Percentiles rank a stretch among this genome's conserved stretches.
These are phyloP conservation scores for Phellopilus nigrolimitatus DNA, from an alignment of 1,284 basidiomycete genomes.

Conservation along the genomic window DNA sequence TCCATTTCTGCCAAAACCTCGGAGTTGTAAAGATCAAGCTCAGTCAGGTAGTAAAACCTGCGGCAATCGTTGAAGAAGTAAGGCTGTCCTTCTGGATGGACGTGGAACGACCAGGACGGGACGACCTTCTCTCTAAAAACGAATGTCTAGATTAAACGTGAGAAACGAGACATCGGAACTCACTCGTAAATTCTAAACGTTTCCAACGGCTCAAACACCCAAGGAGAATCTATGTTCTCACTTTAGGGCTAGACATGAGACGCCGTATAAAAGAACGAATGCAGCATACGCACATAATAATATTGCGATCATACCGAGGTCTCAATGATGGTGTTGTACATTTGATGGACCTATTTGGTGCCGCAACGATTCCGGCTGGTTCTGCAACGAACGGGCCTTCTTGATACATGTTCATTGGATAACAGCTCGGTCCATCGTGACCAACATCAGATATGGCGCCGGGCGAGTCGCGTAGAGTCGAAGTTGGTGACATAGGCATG, in stretches of 20 bases:
- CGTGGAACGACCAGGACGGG: constrained; percentile 5
- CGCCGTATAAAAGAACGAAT: too few relatives aligned
- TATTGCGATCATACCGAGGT: constrained; percentile 8
- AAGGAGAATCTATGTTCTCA: not conserved
- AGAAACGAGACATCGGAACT: not conserved
- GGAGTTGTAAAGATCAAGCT: constrained; percentile 2
- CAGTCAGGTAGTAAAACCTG: constrained; percentile 13
- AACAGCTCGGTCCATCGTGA: not conserved
- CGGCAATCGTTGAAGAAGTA: constrained; percentile 10
- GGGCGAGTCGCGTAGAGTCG: not conserved
- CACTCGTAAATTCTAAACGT: constrained; percentile 7
- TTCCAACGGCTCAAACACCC: constrained; percentile 3
- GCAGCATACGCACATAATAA: not conserved
- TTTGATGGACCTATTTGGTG: not conserved
- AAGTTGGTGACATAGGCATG: not conserved
- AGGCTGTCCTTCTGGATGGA: constrained; percentile 14
- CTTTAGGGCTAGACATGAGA: not conserved
- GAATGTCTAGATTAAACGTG: not conserved
- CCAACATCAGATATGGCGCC: not conserved
- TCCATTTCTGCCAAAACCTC: constrained; percentile 7
- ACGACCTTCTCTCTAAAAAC: not conserved
- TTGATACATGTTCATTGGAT: not conserved
- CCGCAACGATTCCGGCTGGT: not conserved
- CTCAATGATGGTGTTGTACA: not conserved
- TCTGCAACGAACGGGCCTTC: not conserved